Conservation (phyloP, 495 filamentous ascomycete species). For the Lasiosphaeris hirsuta region DNA sequence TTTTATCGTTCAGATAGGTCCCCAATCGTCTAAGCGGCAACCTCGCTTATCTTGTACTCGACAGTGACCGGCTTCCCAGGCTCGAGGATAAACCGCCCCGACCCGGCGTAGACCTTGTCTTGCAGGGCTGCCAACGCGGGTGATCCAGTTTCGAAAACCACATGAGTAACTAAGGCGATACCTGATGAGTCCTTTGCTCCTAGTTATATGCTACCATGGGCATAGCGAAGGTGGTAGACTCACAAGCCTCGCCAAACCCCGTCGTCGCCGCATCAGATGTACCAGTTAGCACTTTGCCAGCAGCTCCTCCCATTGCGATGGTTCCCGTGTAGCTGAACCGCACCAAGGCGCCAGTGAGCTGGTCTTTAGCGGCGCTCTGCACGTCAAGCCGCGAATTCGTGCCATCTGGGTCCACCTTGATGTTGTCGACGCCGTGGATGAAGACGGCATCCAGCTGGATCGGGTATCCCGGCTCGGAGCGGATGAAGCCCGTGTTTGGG, state of each 20-base stretch:
- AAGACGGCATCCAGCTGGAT: conserved; percentile 47
- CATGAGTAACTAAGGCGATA: conserved; percentile 42
- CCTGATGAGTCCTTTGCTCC: not conserved
- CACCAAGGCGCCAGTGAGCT: conserved; percentile 35
- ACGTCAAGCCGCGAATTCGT: conserved; percentile 51
- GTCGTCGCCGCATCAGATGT: conserved; percentile 48
- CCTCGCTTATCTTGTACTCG: conserved; percentile 60
- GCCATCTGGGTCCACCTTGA: conserved; percentile 47
- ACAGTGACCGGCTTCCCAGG: conserved; percentile 51
- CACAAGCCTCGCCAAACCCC: conserved; percentile 55
- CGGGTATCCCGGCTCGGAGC: conserved; percentile 31
- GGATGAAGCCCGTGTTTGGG: conserved; percentile 25
- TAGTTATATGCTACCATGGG: not conserved
- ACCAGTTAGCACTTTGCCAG: conserved; percentile 43
- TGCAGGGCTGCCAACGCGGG: conserved; percentile 51
- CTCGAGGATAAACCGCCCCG: conserved; percentile 53
- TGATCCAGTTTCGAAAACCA: conserved; percentile 54
- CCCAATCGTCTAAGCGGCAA: conserved; percentile 22
- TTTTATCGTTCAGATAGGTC: not conserved
- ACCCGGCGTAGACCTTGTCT: conserved; percentile 51
- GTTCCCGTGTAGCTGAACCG: conserved; percentile 52
- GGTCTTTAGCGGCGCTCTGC: conserved; percentile 43
- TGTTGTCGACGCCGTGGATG: conserved; percentile 51
- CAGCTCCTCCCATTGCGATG: conserved; percentile 33
- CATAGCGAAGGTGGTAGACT: conserved; percentile 22